Evolutionary conservation across 495 filamentous ascomycete species (phyloP).

Genomic region (Baudoinia panamericana): DNA sequence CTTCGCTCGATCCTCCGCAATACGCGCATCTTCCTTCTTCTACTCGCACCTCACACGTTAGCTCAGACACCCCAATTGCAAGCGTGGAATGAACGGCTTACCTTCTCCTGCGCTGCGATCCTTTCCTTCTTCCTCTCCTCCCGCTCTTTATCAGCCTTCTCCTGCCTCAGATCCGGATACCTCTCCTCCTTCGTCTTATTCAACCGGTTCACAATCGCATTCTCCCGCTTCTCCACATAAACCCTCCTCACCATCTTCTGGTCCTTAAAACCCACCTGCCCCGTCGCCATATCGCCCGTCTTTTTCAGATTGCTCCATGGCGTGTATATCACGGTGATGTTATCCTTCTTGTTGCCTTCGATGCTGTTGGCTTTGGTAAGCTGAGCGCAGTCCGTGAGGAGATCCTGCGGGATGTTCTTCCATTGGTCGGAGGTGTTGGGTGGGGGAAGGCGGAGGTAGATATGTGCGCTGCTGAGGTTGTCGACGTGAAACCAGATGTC

Average conservation of each 20-base stretch:
- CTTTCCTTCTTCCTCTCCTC: constrained; percentile 57
- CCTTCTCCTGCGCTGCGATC: constrained; percentile 50
- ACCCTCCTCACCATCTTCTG: constrained; percentile 68
- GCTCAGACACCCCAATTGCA: neutral
- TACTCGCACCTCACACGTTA: constrained; percentile 24
- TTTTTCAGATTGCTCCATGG: constrained; percentile 96
- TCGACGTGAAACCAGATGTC: constrained; percentile 99
- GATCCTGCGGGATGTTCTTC: constrained; percentile 62
- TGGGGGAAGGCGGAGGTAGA: constrained; percentile 76
- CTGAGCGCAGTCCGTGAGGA: constrained; percentile 80
- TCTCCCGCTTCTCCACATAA: constrained; percentile 63
- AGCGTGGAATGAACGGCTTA: constrained; percentile 28
- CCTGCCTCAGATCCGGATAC: constrained; percentile 63
- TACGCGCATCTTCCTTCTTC: constrained; percentile 66
- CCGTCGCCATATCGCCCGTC: constrained; percentile 87
- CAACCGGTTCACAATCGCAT: constrained; percentile 83
- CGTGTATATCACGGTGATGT: constrained; percentile 90
- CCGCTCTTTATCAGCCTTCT: constrained; percentile 62
- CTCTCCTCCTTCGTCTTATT: constrained; percentile 90
- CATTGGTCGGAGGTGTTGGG: constrained; percentile 61
- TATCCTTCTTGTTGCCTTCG: constrained; percentile 98
- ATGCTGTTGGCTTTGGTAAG: constrained; percentile 98
- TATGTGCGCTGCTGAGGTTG: constrained; percentile 91
- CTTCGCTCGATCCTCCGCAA: constrained; percentile 67
- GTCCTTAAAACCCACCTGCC: constrained; percentile 92